Conservation (phyloP, 2,329 filamentous ascomycete species). For the Trichoderma brevicompactum region DNA sequence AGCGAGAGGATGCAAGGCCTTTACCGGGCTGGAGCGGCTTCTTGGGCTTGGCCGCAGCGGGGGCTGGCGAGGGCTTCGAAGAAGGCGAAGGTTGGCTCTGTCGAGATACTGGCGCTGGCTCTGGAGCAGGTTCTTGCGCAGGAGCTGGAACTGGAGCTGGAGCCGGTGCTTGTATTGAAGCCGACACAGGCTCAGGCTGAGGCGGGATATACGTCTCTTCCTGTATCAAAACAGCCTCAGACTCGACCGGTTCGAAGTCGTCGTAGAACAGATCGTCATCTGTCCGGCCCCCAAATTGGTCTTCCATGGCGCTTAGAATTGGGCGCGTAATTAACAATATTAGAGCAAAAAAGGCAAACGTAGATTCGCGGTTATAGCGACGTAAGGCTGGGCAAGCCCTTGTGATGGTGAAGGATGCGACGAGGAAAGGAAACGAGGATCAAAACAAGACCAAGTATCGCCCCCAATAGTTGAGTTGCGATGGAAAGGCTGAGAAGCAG, state of each 20-base stretch:
- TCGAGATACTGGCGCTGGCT: slow-evolving; percentile 28
- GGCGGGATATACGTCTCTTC: slow-evolving; percentile 26
- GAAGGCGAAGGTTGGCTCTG: slow-evolving; percentile 29
- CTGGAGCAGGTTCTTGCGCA: slow-evolving; percentile 16
- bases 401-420: background rate
- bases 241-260: slow-evolving; percentile 61
- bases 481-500: slow-evolving; percentile 14
- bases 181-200: slow-evolving; percentile 31
- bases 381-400: background rate
- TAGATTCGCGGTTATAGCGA: background rate
- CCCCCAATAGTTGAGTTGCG: background rate
- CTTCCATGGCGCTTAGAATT: slow-evolving; percentile 53
- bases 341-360: background rate
- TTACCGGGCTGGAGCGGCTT: slow-evolving; percentile 32
- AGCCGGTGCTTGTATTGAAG: background rate
- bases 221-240: slow-evolving; percentile 39
- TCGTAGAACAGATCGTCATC: slow-evolving; percentile 67
- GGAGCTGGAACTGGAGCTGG: slow-evolving; percentile 8
- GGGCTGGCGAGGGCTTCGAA: slow-evolving; percentile 26
- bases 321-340: background rate
- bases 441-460: background rate
- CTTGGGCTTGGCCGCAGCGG: slow-evolving; percentile 27
- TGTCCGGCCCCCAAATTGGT: slow-evolving; percentile 64
- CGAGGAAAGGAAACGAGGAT: background rate
- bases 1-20: slow-evolving; percentile 41